phyloP scores from a whole-genome alignment of 148 eudicot species.

The Rhododendron mucronatum region DNA sequence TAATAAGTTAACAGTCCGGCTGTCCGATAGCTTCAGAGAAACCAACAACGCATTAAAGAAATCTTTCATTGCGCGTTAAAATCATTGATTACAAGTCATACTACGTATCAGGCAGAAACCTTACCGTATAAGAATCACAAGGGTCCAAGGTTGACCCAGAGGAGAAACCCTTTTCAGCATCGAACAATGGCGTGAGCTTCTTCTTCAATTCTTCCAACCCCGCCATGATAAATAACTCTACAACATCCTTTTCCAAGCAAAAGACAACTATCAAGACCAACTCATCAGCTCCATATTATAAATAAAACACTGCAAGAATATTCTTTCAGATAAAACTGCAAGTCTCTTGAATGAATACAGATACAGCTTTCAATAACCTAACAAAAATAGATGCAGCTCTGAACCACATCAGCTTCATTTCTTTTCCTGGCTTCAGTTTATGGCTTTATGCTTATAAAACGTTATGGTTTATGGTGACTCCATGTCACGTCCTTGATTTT shows the following conservation, averaged over 20 bases:
- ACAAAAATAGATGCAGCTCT: not conserved
- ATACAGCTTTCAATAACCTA: not conserved
- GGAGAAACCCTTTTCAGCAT: conserved; percentile 84
- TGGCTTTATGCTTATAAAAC: too few species aligned
- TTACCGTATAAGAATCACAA: conserved; percentile 67
- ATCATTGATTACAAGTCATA: not conserved
- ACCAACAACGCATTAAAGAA: conserved; percentile 6
- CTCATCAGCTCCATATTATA: not conserved
- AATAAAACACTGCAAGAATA: not conserved
- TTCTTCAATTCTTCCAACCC: conserved; percentile 80
- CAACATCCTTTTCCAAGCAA: conserved; percentile 10
- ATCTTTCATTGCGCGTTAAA: too few species aligned
- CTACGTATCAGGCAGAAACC: not conserved
- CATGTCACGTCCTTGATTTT: too few species aligned
- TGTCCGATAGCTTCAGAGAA: conserved; percentile 46
- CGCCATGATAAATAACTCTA: conserved; percentile 42
- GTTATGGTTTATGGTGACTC: too few species aligned
- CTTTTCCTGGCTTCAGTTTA: too few species aligned
- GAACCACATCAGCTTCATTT: too few species aligned
- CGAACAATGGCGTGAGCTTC: conserved; percentile 90
- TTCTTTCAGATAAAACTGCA: not conserved
- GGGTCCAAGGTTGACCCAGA: conserved; percentile 51
- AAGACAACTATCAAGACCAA: not conserved
- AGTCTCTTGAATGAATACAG: not conserved
- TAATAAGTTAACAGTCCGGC: conserved; percentile 78